Percentiles rank a stretch among this genome's conserved stretches.
Evolutionary conservation across 2,329 filamentous ascomycete genomes (phyloP).

Genomic region (Ceratocystis eucalypticola): DNA sequence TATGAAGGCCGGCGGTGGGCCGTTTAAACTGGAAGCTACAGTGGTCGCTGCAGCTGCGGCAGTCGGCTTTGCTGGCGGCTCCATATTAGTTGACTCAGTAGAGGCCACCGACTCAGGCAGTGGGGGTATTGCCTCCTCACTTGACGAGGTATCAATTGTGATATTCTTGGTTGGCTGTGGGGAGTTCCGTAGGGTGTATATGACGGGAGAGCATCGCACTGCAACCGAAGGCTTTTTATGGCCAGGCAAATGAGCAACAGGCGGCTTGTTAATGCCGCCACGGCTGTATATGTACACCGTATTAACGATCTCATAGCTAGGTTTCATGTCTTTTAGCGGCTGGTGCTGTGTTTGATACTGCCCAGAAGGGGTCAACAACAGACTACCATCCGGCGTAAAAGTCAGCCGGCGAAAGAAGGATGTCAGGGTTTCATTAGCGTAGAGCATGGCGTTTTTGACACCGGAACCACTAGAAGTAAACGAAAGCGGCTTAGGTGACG

Average conservation of each 20-base stretch:
- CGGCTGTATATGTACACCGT: conserved; percentile 97
- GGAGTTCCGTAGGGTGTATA: conserved; percentile 65
- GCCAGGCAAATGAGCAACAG: conserved; percentile 84
- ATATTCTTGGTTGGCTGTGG: conserved; percentile 67
- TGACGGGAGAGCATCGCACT: conserved; percentile 81
- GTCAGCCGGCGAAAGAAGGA: conserved; percentile 92
- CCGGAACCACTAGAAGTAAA: conserved; percentile 43
- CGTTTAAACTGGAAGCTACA: conserved; percentile 38
- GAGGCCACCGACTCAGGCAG: conserved; percentile 49
- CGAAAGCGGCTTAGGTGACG: conserved; percentile 66
- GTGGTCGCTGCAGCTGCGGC: conserved; percentile 22
- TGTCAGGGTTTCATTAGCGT: conserved; percentile 91
- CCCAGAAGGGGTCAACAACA: conserved; percentile 86
- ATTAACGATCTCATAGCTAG: conserved; percentile 76
- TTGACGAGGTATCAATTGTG: conserved; percentile 83
- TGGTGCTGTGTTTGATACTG: conserved; percentile 79
- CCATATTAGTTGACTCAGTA: conserved; percentile 54
- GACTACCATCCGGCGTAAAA: conserved; percentile 87
- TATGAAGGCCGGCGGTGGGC: conserved; percentile 60
- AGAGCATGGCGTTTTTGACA: conserved; percentile 75
- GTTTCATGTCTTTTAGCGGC: conserved; percentile 51
- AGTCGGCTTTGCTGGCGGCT: conserved; percentile 56
- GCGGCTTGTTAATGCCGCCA: conserved; percentile 91
- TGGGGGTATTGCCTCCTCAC: conserved; percentile 68
- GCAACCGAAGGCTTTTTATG: conserved; percentile 98